Percentiles rank a stretch among this genome's conserved stretches.
Evolutionary conservation across 345 rosid genomes (phyloP).

Genomic region (Raphanus raphanistrum): DNA sequence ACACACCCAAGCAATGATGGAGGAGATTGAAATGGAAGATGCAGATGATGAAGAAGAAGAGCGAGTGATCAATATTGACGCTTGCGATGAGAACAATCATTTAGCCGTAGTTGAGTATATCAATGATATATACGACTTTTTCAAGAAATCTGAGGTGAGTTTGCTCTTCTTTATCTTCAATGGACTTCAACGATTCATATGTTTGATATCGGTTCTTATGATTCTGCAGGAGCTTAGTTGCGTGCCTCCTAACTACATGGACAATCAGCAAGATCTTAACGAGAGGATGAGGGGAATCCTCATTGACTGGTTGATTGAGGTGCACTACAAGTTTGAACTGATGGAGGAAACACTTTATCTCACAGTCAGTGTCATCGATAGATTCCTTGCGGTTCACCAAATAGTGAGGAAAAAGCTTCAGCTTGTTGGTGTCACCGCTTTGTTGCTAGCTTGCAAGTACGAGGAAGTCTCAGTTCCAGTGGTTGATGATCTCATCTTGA

Average conservation of each 20-base stretch:
- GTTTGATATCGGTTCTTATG: background rate
- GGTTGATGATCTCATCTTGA: constrained; percentile 89
- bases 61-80: constrained; percentile 59
- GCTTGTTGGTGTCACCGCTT: constrained; percentile 88
- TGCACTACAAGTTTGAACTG: constrained; percentile 96
- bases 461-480: constrained; percentile 99
- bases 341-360: constrained; percentile 94
- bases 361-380: constrained; percentile 82
- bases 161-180: background rate
- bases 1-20: constrained; percentile 82
- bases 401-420: constrained; percentile 88
- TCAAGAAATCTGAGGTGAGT: constrained; percentile 27
- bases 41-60: constrained; percentile 45
- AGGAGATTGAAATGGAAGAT: constrained; percentile 87
- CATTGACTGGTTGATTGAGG: constrained; percentile 96
- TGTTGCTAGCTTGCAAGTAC: constrained; percentile 97
- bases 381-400: constrained; percentile 66
- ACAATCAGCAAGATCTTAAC: constrained; percentile 68
- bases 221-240: constrained; percentile 51
- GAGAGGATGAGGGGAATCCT: constrained; percentile 94
- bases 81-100: constrained; percentile 60
- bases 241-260: constrained; percentile 69
- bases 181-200: background rate
- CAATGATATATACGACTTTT: constrained; percentile 59
- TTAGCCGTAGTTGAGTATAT: constrained; percentile 82